Evolutionary conservation across 805 yeast genomes (phyloP), one percentile per base, ranked within the genome.

Genomic region (Saturnispora bothae): DNA sequence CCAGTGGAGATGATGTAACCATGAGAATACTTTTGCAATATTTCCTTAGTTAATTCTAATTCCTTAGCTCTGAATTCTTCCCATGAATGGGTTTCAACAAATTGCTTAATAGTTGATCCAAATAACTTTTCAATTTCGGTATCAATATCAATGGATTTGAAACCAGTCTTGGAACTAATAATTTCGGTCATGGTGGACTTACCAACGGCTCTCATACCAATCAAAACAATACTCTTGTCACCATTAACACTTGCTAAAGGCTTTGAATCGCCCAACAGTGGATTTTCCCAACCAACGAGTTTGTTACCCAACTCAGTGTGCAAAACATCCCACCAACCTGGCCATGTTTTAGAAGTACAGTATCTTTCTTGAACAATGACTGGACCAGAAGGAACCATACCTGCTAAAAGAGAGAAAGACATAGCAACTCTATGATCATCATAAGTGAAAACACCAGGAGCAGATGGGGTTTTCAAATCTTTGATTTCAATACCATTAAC

Each of bases 151-250:
- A 83, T 54, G 39, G 80, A 69, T 39, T 68, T 59, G 61, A 77
- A 78, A 16, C 83, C 88, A 40, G 84, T 62, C 25, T 71, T 66
- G 21, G 70, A 60, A 7, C 95, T 78, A 48, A 83, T 74, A 79
- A 94, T 81, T 44, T 73, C 68, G 30, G 95, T 78, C 50, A 86
- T 68, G 1, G 95, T 80, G 3, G 94, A 74, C 60, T 92, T 92
- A 16, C 98, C 98, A 17, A 96, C 95, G 15, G 96, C 98, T 57
- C 98, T 74, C 98, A 92, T 92, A 31, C 98, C 98, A 55, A 92
- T 81, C 28, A 89, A 71, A 34, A 86, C 71, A 40, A 88, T 73
- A 51, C 83, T 74, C 46, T 68, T 69, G 35, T 65, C 58, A 28
- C 65, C 71, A 44, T 69, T 71, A 5, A 44, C 42, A 21, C 40